These are phyloP conservation scores for Sutorius eximius DNA, from an alignment of 1,284 basidiomycete genomes.

Conservation along the genomic window DNA sequence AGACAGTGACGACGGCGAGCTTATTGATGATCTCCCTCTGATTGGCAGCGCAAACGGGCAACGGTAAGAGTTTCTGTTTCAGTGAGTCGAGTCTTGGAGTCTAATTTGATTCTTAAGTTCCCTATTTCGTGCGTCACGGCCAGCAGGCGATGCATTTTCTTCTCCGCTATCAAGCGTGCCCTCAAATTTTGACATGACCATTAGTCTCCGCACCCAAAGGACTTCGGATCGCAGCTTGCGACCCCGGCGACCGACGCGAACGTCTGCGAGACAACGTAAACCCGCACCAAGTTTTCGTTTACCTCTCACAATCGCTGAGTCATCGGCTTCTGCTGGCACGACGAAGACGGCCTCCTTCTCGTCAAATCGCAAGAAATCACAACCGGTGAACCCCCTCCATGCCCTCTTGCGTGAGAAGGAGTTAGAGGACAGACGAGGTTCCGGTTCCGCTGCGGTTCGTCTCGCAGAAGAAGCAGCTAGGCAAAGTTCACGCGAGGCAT, in stretches of 20 bases:
- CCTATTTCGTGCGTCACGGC: neutral
- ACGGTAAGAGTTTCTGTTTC: constrained; percentile 14
- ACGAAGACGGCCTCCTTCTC: neutral
- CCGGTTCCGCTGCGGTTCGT: constrained; percentile 42
- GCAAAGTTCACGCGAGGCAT: constrained; percentile 30
- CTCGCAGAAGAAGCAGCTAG: constrained; percentile 44
- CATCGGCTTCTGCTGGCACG: constrained; percentile 1
- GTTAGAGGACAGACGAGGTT: constrained; percentile 44
- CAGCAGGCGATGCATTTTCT: constrained; percentile 13
- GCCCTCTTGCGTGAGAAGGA: constrained; percentile 55
- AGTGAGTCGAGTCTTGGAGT: neutral
- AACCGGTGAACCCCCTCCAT: constrained; percentile 48
- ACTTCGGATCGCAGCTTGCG: neutral
- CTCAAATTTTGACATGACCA: constrained; percentile 7
- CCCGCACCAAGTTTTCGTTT: constrained; percentile 2
- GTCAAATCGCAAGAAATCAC: constrained; percentile 29
- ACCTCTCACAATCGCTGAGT: constrained; percentile 12
- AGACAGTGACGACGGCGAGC: constrained; percentile 53
- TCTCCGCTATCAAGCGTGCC: constrained; percentile 29
- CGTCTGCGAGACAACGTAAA: constrained; percentile 20
- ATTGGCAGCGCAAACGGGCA: constrained; percentile 15
- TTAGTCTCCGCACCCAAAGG: neutral
- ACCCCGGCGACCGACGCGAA: constrained; percentile 6
- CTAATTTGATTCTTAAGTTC: constrained; percentile 9
- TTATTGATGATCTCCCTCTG: constrained; percentile 24